Conservation (phyloP, 192 early-diverging fungal species). For the Mortierella hygrophila region DNA sequence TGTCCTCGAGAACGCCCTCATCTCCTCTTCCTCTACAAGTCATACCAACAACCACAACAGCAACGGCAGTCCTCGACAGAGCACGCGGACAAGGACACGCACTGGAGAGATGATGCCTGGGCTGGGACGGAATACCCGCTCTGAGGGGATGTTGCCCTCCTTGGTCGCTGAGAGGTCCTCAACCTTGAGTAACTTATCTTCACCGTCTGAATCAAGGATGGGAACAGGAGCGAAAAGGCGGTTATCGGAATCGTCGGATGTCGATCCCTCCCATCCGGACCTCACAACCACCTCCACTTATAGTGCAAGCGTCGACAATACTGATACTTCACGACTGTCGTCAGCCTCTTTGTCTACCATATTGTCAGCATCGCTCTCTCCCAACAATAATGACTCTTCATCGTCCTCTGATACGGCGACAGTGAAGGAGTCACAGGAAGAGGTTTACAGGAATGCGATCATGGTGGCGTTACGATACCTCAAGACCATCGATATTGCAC, state of each 20-base stretch:
- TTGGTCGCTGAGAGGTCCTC: background rate
- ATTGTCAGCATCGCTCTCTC: no score
- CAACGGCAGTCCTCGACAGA: no score
- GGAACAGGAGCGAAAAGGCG: background rate
- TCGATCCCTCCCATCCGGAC: background rate
- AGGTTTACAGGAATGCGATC: slow-evolving; percentile 16
- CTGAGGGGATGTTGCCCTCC: background rate
- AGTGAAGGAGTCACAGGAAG: background rate
- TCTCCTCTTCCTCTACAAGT: background rate
- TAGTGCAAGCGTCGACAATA: background rate
- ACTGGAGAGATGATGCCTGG: background rate
- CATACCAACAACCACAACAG: no score
- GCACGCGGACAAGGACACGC: background rate
- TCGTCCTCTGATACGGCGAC: no score
- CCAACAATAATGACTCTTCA: no score
- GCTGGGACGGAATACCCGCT: background rate
- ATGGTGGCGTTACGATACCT: slow-evolving; percentile 22
- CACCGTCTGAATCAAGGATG: background rate
- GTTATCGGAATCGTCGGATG: background rate
- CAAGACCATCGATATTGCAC: slow-evolving; percentile 18
- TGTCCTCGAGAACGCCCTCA: slow-evolving; percentile 35
- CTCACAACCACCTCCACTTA: background rate
- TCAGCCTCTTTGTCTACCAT: background rate
- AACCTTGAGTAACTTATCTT: background rate
- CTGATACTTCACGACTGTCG: no score